Base-by-base conservation (phyloP, 2,329 filamentous ascomycete species). In the Monosporascus sp. region DNA sequence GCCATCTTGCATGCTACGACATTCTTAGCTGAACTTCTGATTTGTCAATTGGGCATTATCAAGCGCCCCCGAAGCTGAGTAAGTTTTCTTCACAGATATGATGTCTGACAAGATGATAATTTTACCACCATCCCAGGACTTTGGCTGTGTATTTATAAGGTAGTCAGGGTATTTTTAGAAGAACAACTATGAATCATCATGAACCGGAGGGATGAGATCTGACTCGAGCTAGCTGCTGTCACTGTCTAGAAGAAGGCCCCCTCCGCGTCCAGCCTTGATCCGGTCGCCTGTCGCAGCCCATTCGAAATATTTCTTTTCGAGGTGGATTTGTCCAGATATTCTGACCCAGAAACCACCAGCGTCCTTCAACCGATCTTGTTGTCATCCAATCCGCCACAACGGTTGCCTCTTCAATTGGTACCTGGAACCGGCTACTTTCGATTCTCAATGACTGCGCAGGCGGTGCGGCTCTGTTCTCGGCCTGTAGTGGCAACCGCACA, bases 401-500 rank as follows among this genome's bases (percentile, higher is more conserved):
- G 24, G 24, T 26, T 26, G 24, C 24, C 24, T 26, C 24, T 26
- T 26, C 24, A 26, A 26, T 6, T 26, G 24, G 5, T 26, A 26
- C 24, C 6, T 26, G 24, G 24, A 26, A 52, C 11, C 17, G 41
- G 19, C 52, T 38, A 16, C 46, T 43, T 14, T 35, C 51, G 16
- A 51, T 40, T 19, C 48, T 27, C 17, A 22, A 22, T 16, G n/a
- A 35, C n/a, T 53, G 51, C 43, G 43, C 37, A 27, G 17, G 8
- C 16, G 17, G 50, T 22, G 35, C 26, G 17, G 35, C 51, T 24
- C 41, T 44, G 47, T 51, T 48, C n/a, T 53, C 37, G 7, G 67
- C 46, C 27, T 53, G 49, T 19, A 70, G 54, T 3, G 87, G 87
- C 54, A 90, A 70, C n/a, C 77, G 72, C 2, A 91, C 78, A 58